Conservation (phyloP, 345 rosid species). For the Syzygium aqueum region DNA sequence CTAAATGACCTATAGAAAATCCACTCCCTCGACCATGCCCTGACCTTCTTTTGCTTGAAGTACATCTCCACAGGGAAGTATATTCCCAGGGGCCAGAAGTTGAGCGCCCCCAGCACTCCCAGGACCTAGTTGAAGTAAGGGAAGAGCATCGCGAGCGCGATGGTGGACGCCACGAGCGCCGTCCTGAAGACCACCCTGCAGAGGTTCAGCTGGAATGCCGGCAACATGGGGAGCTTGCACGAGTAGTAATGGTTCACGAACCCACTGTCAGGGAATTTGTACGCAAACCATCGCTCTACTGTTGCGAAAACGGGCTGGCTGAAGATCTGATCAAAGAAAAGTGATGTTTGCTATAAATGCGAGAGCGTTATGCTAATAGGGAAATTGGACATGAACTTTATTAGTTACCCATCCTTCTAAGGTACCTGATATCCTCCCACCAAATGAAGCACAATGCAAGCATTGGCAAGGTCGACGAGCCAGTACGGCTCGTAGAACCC, state of each 20-base stretch:
- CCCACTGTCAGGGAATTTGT: conserved; percentile 31
- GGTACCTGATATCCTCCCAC: conserved; percentile 46
- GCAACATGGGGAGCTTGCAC: conserved; percentile 22
- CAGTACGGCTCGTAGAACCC: conserved; percentile 45
- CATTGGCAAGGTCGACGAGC: conserved; percentile 44
- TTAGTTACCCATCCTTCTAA: not conserved
- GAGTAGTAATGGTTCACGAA: conserved; percentile 21
- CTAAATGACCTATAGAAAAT: conserved; percentile 36
- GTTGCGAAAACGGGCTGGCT: conserved; percentile 43
- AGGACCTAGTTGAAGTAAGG: conserved; percentile 84
- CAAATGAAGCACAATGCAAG: conserved; percentile 36
- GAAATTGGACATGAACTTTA: not conserved
- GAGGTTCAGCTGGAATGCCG: conserved; percentile 16
- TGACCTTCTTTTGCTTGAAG: conserved; percentile 37
- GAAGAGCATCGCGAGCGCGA: conserved; percentile 40
- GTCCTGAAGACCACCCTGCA: conserved; percentile 44
- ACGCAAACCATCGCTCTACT: conserved; percentile 26
- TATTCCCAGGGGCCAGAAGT: conserved; percentile 69
- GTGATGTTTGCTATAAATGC: not conserved
- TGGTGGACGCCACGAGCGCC: conserved; percentile 37
- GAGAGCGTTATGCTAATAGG: not conserved
- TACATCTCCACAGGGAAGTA: conserved; percentile 79
- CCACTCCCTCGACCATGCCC: conserved; percentile 49
- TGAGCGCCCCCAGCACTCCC: conserved; percentile 63
- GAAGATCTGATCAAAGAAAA: conserved; percentile 22